phyloP scores from a whole-genome alignment of 768 basidiomycete species.

The Leccinum arenicola region DNA sequence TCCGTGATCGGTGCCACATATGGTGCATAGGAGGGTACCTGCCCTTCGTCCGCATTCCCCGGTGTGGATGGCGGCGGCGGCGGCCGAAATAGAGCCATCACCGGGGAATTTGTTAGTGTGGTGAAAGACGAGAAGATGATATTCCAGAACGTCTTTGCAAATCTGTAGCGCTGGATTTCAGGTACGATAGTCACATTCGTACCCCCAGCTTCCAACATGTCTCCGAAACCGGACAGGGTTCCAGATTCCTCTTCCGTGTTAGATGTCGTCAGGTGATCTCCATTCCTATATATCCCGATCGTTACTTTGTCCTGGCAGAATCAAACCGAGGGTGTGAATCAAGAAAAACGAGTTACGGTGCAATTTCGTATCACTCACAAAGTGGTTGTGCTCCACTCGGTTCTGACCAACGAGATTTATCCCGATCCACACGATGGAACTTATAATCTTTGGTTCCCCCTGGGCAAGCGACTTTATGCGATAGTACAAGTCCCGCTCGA shows the following conservation, averaged over 20 bases:
- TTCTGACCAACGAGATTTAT: constrained; percentile 47
- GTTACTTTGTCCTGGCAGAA: constrained; percentile 37
- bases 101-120: constrained; percentile 47
- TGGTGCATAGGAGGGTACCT: constrained; percentile 37
- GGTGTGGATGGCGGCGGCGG: constrained; percentile 29
- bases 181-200: constrained; percentile 44
- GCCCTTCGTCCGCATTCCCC: constrained; percentile 3
- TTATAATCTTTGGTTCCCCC: constrained; percentile 49
- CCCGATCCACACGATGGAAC: constrained; percentile 53
- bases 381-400: constrained; percentile 48
- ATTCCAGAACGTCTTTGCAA: constrained; percentile 65
- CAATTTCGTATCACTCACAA: constrained; percentile 38
- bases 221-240: constrained; percentile 44
- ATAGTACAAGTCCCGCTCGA: constrained; percentile 60
- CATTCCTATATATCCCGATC: constrained; percentile 54
- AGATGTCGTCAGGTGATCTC: constrained; percentile 36
- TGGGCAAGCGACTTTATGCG: constrained; percentile 43
- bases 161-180: constrained; percentile 64
- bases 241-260: constrained; percentile 43
- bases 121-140: constrained; percentile 51
- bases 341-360: background rate
- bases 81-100: constrained; percentile 50
- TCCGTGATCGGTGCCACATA: constrained; percentile 42
- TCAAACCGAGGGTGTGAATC: background rate
- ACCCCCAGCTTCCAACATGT: constrained; percentile 47